These are phyloP conservation scores for Gyromitra esculenta DNA, from an alignment of 2,329 filamentous ascomycete genomes.

Conservation along the genomic window DNA sequence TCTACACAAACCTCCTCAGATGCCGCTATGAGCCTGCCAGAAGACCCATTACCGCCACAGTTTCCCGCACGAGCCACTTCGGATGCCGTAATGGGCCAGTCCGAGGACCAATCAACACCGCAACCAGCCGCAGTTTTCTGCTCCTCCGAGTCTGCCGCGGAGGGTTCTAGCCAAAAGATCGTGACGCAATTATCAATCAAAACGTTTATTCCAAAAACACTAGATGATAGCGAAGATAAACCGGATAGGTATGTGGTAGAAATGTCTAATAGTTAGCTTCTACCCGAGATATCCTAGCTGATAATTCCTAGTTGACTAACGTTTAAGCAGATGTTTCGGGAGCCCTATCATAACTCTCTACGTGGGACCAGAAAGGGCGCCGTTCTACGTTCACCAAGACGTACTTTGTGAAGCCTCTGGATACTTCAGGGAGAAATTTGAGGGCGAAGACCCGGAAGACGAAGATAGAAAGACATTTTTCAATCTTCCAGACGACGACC, in stretches of 20 bases:
- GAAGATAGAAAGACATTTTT: constrained; percentile 7
- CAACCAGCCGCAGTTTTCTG: background rate
- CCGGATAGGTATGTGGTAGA: background rate
- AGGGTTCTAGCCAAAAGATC: background rate
- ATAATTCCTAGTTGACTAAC: constrained; percentile 1
- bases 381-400: constrained; percentile 4
- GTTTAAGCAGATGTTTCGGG: constrained; percentile 1
- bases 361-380: background rate
- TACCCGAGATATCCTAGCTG: background rate
- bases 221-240: background rate
- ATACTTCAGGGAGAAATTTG: background rate
- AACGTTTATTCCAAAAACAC: background rate
- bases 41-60: background rate
- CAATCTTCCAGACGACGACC: background rate
- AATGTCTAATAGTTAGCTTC: background rate
- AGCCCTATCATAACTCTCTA: constrained; percentile 16
- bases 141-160: background rate
- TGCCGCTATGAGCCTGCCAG: background rate
- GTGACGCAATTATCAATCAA: background rate
- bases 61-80: background rate
- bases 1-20: no score
- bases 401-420: background rate
- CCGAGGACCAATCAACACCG: background rate
- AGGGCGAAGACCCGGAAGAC: background rate
- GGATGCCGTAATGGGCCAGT: background rate